Conservation (phyloP, 306 rosid genomes). For the Rubus idaeus region DNA sequence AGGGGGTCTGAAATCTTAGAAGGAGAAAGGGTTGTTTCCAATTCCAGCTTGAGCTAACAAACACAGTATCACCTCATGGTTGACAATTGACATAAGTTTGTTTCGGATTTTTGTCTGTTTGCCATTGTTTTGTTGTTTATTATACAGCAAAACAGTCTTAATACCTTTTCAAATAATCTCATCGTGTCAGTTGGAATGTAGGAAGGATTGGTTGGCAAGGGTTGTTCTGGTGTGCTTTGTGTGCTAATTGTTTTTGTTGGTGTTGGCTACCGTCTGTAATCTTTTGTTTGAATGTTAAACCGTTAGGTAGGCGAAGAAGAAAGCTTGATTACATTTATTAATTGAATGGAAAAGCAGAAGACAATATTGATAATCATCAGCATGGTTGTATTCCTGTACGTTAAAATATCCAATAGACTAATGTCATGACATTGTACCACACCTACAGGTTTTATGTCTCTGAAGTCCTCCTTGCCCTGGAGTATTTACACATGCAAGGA, state of each 20-base stretch:
- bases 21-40: background rate
- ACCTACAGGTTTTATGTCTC: slow-evolving; percentile 84
- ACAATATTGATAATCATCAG: background rate
- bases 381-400: background rate
- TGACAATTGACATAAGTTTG: background rate
- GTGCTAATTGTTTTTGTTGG: slow-evolving; percentile 3
- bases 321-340: background rate
- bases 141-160: background rate
- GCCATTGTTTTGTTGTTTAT: background rate
- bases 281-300: background rate
- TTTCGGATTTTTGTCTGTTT: background rate
- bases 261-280: slow-evolving; percentile 1
- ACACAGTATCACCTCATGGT: background rate
- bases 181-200: background rate
- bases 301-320: background rate
- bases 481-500: slow-evolving; percentile 95
- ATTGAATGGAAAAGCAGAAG: background rate
- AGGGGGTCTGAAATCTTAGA: background rate
- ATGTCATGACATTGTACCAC: background rate
- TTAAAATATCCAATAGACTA: slow-evolving; percentile 9
- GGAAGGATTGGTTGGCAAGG: background rate
- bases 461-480: slow-evolving; percentile 91
- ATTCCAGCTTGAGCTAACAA: background rate
- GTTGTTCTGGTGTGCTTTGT: background rate
- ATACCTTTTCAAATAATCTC: background rate